A percentile compares a stretch with the other conserved stretches of the same genome.
phyloP scores from a whole-genome alignment of 208 protist genomes.

The Wallacemonas rigidus region DNA sequence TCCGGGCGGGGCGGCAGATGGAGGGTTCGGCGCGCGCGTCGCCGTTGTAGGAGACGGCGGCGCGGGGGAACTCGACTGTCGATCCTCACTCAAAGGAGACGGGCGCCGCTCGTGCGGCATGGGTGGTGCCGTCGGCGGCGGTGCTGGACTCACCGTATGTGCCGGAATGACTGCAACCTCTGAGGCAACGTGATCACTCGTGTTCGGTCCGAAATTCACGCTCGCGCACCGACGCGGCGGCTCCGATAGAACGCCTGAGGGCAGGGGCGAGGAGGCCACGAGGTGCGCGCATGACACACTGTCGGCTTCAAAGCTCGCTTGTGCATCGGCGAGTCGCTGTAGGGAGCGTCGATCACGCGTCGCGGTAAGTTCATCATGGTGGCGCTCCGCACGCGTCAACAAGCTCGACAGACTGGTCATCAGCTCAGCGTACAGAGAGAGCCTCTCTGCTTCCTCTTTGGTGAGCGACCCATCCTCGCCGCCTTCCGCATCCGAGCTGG shows the following conservation, averaged over 20 bases:
- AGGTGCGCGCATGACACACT: background rate
- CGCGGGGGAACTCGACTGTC: background rate
- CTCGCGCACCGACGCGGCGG: background rate
- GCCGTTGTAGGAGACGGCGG: background rate
- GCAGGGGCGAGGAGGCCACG: background rate
- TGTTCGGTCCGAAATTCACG: constrained; percentile 1
- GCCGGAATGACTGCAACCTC: background rate
- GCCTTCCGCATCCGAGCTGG: background rate
- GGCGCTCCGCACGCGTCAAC: constrained; percentile 6
- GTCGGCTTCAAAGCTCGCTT: constrained; percentile 5
- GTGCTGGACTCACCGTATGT: background rate
- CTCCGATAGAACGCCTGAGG: background rate
- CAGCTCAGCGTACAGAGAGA: constrained; percentile 6
- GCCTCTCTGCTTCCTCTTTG: background rate
- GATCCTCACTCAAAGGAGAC: background rate
- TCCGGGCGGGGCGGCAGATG: background rate
- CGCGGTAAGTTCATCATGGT: background rate
- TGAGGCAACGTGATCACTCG: background rate
- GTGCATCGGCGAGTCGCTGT: background rate
- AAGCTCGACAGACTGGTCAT: background rate
- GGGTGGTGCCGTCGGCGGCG: background rate
- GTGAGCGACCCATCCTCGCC: background rate
- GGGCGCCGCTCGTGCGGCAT: background rate
- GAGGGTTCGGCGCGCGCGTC: background rate
- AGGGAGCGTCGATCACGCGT: constrained; percentile 3